Percentiles rank a stretch among this genome's conserved stretches.
Conservation (phyloP, 2,329 filamentous ascomycete genomes). For the Cytospora piceicola region DNA sequence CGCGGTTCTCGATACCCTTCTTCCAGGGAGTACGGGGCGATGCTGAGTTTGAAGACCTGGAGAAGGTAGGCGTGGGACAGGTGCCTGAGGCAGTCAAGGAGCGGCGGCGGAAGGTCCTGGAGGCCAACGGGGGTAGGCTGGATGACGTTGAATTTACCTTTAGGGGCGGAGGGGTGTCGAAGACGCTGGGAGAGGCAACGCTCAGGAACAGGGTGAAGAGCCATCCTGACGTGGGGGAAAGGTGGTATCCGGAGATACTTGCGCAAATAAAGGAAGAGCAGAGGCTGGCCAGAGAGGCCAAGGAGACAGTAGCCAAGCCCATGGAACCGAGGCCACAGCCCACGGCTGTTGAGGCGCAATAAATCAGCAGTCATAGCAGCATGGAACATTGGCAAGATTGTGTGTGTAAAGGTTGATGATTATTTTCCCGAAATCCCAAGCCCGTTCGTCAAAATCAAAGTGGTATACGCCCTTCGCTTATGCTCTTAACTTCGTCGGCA, state of each 20-base stretch:
- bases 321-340: slow-evolving; percentile 35
- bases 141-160: slow-evolving; percentile 91
- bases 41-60: slow-evolving; percentile 78
- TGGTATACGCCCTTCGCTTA: slow-evolving; percentile 32
- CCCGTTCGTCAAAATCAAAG: slow-evolving; percentile 18
- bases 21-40: slow-evolving; percentile 86
- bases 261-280: slow-evolving; percentile 63
- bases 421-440: slow-evolving; percentile 16
- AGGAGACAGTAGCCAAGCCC: slow-evolving; percentile 31
- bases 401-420: slow-evolving; percentile 8
- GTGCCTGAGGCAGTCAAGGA: slow-evolving; percentile 66
- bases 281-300: slow-evolving; percentile 42
- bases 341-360: slow-evolving; percentile 47
- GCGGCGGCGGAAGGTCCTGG: slow-evolving; percentile 63
- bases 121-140: slow-evolving; percentile 58
- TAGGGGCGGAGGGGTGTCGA: slow-evolving; percentile 66
- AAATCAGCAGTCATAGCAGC: slow-evolving; percentile 22
- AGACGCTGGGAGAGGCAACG: slow-evolving; percentile 79
- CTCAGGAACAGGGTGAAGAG: slow-evolving; percentile 84
- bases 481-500: slow-evolving; percentile 29
- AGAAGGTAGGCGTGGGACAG: slow-evolving; percentile 56
- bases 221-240: slow-evolving; percentile 83
- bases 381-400: neutral
- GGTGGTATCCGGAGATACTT: slow-evolving; percentile 73
- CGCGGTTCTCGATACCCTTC: slow-evolving; percentile 81